Base-by-base conservation (phyloP, 2,329 filamentous ascomycete genomes). In the Colletotrichum sp. region DNA sequence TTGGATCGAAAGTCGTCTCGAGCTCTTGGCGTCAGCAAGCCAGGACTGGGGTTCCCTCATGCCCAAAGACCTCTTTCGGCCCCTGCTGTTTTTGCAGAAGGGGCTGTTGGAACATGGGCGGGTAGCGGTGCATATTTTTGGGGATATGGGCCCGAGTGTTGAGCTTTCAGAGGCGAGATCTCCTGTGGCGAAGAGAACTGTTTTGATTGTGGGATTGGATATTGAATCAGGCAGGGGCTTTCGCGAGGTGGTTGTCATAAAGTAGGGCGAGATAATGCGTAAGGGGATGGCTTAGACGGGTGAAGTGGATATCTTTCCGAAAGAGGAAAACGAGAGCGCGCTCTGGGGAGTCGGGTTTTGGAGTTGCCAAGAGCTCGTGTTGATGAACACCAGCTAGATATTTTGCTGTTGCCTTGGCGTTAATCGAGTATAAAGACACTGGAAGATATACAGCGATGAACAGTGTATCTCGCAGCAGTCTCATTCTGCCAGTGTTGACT, bases 381-480 rank as follows among this genome's bases (percentile, higher is more conserved):
- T 51, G n/a, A 51, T 51, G 43, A 51, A 24, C n/a, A 51, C 43
- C 43, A 21, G 43, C n/a, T 51, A n/a, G n/a, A 51, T 21, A 7
- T 51, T 21, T 51, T 0, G 43, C 8, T 51, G n/a, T 51, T 13
- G n/a, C n/a, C 43, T 51, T 51, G 12, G n/a, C 43, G n/a, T 4
- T 13, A 24, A 21, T 21, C 6, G 2, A 13, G 4, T 21, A 51
- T 51, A 24, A 51, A 21, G n/a, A 51, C 43, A 51, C 12, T 21
- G n/a, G 11, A 51, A n/a, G 43, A 21, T 51, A 13, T 13, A 21
- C 6, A 8, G 11, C 4, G 43, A 8, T 13, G 7, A 8, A 51
- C 3, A 0, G 1, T 24, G 6, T 7, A 24, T 13, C 11, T 51
- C 4, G 1, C 2, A 13, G n/a, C n/a, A 21, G 21, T 12, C 21